Percentiles rank a stretch among this genome's conserved stretches.
phyloP scores from a whole-genome alignment of 78 protist genomes.

The Dictyostelium purpureum region DNA sequence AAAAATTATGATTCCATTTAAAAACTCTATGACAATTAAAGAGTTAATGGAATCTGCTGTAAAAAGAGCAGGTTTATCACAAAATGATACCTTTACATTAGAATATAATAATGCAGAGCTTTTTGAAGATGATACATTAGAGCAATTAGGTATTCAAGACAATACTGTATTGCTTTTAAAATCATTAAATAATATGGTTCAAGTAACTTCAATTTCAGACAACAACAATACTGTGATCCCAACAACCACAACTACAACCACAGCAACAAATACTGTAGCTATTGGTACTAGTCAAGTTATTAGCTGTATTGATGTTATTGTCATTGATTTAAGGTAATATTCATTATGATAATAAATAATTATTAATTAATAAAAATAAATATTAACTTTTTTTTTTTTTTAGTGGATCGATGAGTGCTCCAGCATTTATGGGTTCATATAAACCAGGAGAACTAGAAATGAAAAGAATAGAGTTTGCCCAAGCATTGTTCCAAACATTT shows the following conservation, averaged over 20 bases:
- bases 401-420: not conserved
- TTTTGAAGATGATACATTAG: slow-evolving; percentile 28
- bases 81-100: not conserved
- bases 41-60: slow-evolving; percentile 30
- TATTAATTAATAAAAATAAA: too few relatives aligned
- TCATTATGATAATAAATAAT: too few relatives aligned
- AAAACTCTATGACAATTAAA: not conserved
- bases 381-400: too few relatives aligned
- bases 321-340: too few relatives aligned
- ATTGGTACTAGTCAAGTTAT: too few relatives aligned
- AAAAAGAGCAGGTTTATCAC: slow-evolving; percentile 12
- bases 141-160: slow-evolving; percentile 10
- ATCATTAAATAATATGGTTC: not conserved
- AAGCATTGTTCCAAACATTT: slow-evolving; percentile 40
- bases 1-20: slow-evolving; percentile 40
- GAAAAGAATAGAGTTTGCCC: slow-evolving; percentile 11
- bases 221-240: not conserved
- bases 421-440: not conserved
- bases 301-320: too few relatives aligned
- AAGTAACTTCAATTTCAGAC: not conserved
- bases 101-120: slow-evolving; percentile 5
- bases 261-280: too few relatives aligned
- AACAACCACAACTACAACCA: not conserved
- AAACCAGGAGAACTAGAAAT: not conserved
- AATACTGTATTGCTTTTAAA: not conserved